Evolutionary conservation across 441 rosid genomes (phyloP).

Genomic region (Aquilaria agallochum): DNA sequence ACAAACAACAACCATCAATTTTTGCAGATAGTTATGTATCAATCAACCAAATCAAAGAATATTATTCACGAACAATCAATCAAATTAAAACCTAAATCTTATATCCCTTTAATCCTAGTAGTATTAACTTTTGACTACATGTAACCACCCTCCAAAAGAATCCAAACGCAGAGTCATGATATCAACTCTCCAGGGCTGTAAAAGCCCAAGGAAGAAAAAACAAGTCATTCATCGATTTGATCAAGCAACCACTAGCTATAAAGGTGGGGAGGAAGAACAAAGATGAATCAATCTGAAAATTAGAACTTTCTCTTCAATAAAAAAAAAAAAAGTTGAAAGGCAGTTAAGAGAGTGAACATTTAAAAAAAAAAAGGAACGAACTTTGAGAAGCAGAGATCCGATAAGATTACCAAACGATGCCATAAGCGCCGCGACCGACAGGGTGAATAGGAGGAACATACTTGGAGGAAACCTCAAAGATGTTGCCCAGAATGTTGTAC

Average conservation of each 20-base stretch:
- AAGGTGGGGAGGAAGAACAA: no score
- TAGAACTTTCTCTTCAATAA: background rate
- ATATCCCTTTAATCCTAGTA: no score
- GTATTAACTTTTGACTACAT: no score
- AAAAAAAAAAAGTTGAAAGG: background rate
- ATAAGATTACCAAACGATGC: conserved; percentile 67
- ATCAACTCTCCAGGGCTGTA: no score
- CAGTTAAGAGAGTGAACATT: no score
- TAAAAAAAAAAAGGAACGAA: background rate
- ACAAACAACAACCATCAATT: background rate
- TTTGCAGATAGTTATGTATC: background rate
- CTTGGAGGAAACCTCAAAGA: conserved; percentile 66
- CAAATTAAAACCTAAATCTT: background rate
- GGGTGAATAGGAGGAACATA: conserved; percentile 79
- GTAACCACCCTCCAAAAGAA: no score
- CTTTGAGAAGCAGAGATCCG: conserved; percentile 2
- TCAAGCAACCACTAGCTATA: no score
- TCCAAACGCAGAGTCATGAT: no score
- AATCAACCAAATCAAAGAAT: background rate
- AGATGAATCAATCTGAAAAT: background rate
- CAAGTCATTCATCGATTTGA: no score
- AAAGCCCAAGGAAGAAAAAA: no score
- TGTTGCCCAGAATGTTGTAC: conserved; percentile 62
- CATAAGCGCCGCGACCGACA: conserved; percentile 80
- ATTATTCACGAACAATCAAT: background rate